These are phyloP conservation scores for Porcisia hertigi DNA, from an alignment of 208 protist species.

Conservation along the genomic window DNA sequence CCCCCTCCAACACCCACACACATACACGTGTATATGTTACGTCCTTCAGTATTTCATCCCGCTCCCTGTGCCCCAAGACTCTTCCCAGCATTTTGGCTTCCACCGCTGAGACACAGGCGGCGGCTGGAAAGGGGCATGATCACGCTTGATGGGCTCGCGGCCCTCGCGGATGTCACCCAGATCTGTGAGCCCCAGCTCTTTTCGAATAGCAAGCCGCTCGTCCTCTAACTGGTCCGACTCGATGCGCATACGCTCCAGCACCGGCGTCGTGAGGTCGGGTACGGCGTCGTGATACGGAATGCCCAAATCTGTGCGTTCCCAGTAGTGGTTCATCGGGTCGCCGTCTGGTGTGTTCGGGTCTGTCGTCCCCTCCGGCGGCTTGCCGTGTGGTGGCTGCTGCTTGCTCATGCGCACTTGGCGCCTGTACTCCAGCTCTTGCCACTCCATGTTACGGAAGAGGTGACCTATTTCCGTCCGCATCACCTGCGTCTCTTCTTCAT, in stretches of 20 bases:
- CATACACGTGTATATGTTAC: background rate
- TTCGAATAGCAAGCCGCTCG: conserved; percentile 77
- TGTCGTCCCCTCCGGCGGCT: conserved; percentile 75
- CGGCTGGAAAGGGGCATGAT: conserved; percentile 69
- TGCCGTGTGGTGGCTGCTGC: conserved; percentile 72
- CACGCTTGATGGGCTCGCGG: conserved; percentile 63
- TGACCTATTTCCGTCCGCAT: conserved; percentile 87
- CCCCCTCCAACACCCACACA: background rate
- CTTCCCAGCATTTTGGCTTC: conserved; percentile 91
- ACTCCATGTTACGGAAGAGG: conserved; percentile 89
- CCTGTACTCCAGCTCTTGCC: conserved; percentile 91
- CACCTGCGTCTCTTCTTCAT: conserved; percentile 89
- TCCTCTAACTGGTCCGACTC: conserved; percentile 86
- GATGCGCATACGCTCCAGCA: conserved; percentile 81
- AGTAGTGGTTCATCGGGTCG: conserved; percentile 85
- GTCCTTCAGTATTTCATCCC: conserved; percentile 39
- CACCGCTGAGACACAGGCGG: conserved; percentile 84
- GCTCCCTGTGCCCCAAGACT: conserved; percentile 81
- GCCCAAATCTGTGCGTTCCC: conserved; percentile 86
- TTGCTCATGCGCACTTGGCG: conserved; percentile 89
- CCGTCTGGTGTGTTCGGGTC: conserved; percentile 76
- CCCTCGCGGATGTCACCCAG: conserved; percentile 88
- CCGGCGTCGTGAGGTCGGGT: conserved; percentile 82
- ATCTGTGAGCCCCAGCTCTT: conserved; percentile 86
- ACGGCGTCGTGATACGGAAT: conserved; percentile 90